Evolutionary conservation across 768 basidiomycete species (phyloP), one percentile per base, ranked within the genome.

Genomic region (Lyophyllum shimeji): DNA sequence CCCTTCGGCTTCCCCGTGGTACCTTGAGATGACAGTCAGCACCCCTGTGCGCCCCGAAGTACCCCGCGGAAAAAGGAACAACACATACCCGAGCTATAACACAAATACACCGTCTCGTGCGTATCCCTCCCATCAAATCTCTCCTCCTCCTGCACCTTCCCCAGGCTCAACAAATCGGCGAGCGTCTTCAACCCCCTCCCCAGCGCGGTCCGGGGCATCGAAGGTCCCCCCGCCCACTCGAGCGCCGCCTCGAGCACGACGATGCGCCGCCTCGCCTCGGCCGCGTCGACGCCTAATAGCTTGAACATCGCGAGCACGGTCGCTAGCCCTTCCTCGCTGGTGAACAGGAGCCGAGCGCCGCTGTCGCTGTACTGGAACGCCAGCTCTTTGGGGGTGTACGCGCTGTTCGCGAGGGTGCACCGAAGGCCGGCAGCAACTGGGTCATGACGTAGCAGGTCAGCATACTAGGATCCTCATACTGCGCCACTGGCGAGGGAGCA

Each of bases 1-100:
- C 80, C 91, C 69, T 93, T 94, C 2, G 91, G 85, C 59, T 84
- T 84, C 1, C 90, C 89, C 0, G 88, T 90, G 0, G 90, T 93
- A 4, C 90, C 90, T 66, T 71, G 73, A 6, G 71, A 75, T 55
- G 13, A 52, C 54, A 3, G 33, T 43, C 21, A 34, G 33, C n/a
- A 12, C n/a, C 49, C 44, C n/a, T n/a, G 21, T 31, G 5, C 18
- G 1, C 6, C 9, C 15, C 2, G 13, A 17, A 40, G 2, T n/a
- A n/a, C n/a, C n/a, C n/a, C n/a, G 25, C n/a, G 24, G 5, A 42
- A 42, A 23, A 2, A 15, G 11, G 27, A 6, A 29, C n/a, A n/a
- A n/a, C n/a, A n/a, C 59, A 31, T 52, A 67, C 70, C 67, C 37
- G 77, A 78, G 59, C 76, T 78, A 55, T 90, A 90, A 55, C 86